Percentiles rank a stretch among this genome's conserved stretches.
Conservation (phyloP, 1,284 basidiomycete genomes). For the Agroathelia rolfsii region DNA sequence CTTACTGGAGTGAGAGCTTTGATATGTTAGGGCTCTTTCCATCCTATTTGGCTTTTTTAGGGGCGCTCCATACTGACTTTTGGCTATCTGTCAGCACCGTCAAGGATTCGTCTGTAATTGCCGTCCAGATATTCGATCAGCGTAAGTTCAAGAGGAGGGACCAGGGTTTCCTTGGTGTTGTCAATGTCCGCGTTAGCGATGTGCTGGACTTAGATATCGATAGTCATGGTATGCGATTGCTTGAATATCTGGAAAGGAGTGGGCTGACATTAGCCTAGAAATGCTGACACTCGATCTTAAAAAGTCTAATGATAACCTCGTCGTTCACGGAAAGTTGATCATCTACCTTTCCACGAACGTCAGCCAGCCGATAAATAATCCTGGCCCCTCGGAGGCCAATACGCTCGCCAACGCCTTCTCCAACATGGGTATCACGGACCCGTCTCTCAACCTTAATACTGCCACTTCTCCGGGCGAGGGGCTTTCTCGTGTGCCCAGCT, state of each 20-base stretch:
- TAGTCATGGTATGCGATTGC: slow-evolving; percentile 49
- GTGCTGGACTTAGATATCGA: slow-evolving; percentile 75
- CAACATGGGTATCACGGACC: slow-evolving; percentile 46
- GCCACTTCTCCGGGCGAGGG: slow-evolving; percentile 13
- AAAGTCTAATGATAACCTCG: slow-evolving; percentile 79
- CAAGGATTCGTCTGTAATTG: slow-evolving; percentile 82
- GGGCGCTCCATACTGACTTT: slow-evolving; percentile 8
- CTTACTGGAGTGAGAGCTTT: slow-evolving; percentile 91
- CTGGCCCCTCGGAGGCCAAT: slow-evolving; percentile 45
- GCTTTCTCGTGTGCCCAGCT: slow-evolving; percentile 35
- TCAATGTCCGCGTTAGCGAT: slow-evolving; percentile 79
- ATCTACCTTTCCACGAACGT: slow-evolving; percentile 79
- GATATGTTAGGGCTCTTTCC: slow-evolving; percentile 57
- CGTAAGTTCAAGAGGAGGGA: slow-evolving; percentile 95
- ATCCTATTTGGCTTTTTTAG: slow-evolving; percentile 8
- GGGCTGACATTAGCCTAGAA: no score
- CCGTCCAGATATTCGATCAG: slow-evolving; percentile 98
- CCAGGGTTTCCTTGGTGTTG: slow-evolving; percentile 86
- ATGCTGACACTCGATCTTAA: slow-evolving; percentile 76
- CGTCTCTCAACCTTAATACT: slow-evolving; percentile 36
- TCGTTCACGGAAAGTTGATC: slow-evolving; percentile 80
- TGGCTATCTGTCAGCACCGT: slow-evolving; percentile 47
- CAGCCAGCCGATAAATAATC: slow-evolving; percentile 63
- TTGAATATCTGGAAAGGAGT: background rate
- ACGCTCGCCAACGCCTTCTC: slow-evolving; percentile 30